These are phyloP conservation scores for Fusarium napiforme DNA, from an alignment of 2,329 filamentous ascomycete species.

Conservation along the genomic window DNA sequence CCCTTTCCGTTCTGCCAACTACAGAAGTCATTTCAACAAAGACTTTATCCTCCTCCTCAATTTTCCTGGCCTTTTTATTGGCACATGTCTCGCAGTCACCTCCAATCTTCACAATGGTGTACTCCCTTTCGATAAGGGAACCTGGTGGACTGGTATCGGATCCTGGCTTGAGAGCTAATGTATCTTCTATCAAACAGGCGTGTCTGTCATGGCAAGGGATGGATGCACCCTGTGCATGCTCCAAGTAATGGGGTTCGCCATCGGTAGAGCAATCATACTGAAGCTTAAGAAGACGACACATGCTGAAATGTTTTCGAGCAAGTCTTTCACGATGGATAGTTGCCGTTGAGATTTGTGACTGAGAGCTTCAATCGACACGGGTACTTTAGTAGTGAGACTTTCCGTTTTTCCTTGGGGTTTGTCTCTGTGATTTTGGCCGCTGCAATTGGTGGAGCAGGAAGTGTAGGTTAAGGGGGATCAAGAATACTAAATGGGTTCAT, in stretches of 20 bases:
- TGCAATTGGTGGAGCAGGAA: too few relatives aligned
- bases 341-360: neutral
- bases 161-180: neutral
- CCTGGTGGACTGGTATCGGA: neutral
- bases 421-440: neutral
- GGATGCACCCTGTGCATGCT: neutral
- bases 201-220: slow-evolving; percentile 8
- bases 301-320: neutral
- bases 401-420: too few relatives aligned
- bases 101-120: neutral
- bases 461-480: neutral
- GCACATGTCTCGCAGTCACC: slow-evolving; percentile 6
- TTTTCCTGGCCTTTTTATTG: neutral
- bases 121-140: neutral
- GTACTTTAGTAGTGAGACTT: neutral
- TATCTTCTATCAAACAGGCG: neutral
- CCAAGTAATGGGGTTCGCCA: neutral
- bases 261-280: slow-evolving; percentile 19
- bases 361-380: neutral
- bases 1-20: neutral
- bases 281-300: slow-evolving; percentile 20
- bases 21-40: neutral
- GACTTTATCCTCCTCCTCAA: neutral
- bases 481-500: neutral
- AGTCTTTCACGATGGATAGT: too few relatives aligned